These are phyloP conservation scores for Leccinum huronense DNA, from an alignment of 1,284 basidiomycete genomes.

Conservation along the genomic window DNA sequence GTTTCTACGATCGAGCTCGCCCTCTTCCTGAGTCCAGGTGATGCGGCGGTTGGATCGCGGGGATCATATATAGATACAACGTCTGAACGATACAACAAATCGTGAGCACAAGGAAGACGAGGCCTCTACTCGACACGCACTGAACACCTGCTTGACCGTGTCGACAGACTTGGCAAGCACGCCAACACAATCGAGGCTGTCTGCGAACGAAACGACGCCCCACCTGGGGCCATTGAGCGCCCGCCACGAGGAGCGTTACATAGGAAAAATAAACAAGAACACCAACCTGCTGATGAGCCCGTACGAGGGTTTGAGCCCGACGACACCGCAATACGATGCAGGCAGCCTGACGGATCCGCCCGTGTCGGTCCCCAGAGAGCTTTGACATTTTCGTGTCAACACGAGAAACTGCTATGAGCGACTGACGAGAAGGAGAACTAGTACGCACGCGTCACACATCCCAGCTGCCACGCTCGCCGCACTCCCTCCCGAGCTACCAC, in stretches of 20 bases:
- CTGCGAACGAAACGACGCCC: slow-evolving; percentile 92
- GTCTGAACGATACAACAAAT: slow-evolving; percentile 41
- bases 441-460: slow-evolving; percentile 73
- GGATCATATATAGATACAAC: slow-evolving; percentile 64
- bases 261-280: not conserved
- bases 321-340: slow-evolving; percentile 90
- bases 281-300: slow-evolving; percentile 83
- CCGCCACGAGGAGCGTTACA: slow-evolving; percentile 6
- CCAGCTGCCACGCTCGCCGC: slow-evolving; percentile 80
- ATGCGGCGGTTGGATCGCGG: slow-evolving; percentile 77
- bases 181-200: slow-evolving; percentile 94
- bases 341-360: slow-evolving; percentile 93
- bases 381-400: slow-evolving; percentile 35
- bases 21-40: slow-evolving; percentile 41
- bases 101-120: slow-evolving; percentile 7
- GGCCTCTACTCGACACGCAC: slow-evolving; percentile 37
- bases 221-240: slow-evolving; percentile 50
- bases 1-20: slow-evolving; percentile 18
- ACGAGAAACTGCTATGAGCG: not conserved
- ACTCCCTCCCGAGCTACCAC: slow-evolving; percentile 83
- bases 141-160: slow-evolving; percentile 56
- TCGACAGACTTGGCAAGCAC: slow-evolving; percentile 63
- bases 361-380: slow-evolving; percentile 92
- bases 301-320: slow-evolving; percentile 94
- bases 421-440: not conserved